Conservation (phyloP, 768 basidiomycete genomes). For the Leucocoprinus sp. region DNA sequence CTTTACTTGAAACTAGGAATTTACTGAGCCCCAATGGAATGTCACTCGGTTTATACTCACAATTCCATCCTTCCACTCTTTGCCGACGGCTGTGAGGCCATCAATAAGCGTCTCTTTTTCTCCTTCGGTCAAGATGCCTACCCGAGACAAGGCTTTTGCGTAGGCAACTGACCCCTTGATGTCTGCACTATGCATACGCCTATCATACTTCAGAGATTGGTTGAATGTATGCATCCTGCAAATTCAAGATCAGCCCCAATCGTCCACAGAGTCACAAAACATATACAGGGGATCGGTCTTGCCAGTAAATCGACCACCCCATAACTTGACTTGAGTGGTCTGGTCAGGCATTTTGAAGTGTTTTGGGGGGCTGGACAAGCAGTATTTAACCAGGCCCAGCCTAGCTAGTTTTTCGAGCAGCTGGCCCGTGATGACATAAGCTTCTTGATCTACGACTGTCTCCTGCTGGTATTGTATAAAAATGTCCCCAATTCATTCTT, state of each 20-base stretch:
- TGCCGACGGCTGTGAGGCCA: conserved; percentile 66
- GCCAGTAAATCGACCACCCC: conserved; percentile 87
- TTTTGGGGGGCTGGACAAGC: not conserved
- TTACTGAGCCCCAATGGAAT: not conserved
- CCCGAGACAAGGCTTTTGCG: conserved; percentile 74
- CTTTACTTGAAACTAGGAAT: conserved; percentile 57
- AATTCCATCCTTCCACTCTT: conserved; percentile 78
- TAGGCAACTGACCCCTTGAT: conserved; percentile 94
- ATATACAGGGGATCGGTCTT: conserved; percentile 82
- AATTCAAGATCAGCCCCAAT: conserved; percentile 4
- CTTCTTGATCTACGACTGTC: too few species aligned
- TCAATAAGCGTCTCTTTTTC: conserved; percentile 68
- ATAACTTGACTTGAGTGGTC: conserved; percentile 62
- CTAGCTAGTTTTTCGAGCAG: not conserved
- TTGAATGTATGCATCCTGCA: conserved; percentile 95
- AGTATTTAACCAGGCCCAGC: not conserved
- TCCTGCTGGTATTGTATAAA: too few species aligned
- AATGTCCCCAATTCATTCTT: not conserved
- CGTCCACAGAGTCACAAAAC: conserved; percentile 17
- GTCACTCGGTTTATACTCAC: conserved; percentile 31
- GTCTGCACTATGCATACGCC: conserved; percentile 88
- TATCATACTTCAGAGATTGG: conserved; percentile 91
- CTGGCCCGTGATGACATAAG: too few species aligned
- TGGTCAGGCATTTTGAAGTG: conserved; percentile 24
- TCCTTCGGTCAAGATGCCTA: conserved; percentile 70